Conservation (phyloP, 202 grass and related monocot genomes). For the Bolboschoenoplectus hybrid region DNA sequence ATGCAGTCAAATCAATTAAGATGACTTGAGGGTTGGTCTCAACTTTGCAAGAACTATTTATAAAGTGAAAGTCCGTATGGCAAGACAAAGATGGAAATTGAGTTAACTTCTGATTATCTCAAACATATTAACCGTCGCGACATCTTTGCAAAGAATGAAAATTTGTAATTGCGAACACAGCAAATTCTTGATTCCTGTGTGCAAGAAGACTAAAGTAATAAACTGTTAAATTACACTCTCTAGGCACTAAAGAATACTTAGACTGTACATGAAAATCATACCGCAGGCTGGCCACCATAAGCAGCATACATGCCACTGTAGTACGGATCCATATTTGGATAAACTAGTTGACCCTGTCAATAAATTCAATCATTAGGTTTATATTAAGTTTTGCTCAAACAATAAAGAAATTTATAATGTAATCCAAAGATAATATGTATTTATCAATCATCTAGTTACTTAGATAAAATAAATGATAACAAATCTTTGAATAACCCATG, state of each 20-base stretch:
- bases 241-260: constrained; percentile 20
- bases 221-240: background rate
- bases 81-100: constrained; percentile 4
- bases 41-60: background rate
- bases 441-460: background rate
- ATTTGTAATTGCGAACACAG: background rate
- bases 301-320: constrained; percentile 79
- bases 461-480: background rate
- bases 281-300: constrained; percentile 78
- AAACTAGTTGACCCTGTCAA: constrained; percentile 72
- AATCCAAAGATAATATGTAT: constrained; percentile 2
- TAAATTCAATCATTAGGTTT: constrained; percentile 13
- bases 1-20: constrained; percentile 1
- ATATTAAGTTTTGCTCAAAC: background rate
- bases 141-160: background rate
- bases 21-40: background rate
- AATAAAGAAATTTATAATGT: background rate
- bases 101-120: constrained; percentile 1
- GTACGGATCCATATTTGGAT: constrained; percentile 81
- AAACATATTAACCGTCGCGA: background rate
- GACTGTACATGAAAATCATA: constrained; percentile 46
- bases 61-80: background rate
- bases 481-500: constrained; percentile 1
- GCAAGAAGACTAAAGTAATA: background rate
- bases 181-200: background rate